Percentiles rank a stretch among this genome's conserved stretches.
These are phyloP conservation scores for Zoysia pacifica DNA, from an alignment of 176 grass and related monocot species.

Conservation along the genomic window DNA sequence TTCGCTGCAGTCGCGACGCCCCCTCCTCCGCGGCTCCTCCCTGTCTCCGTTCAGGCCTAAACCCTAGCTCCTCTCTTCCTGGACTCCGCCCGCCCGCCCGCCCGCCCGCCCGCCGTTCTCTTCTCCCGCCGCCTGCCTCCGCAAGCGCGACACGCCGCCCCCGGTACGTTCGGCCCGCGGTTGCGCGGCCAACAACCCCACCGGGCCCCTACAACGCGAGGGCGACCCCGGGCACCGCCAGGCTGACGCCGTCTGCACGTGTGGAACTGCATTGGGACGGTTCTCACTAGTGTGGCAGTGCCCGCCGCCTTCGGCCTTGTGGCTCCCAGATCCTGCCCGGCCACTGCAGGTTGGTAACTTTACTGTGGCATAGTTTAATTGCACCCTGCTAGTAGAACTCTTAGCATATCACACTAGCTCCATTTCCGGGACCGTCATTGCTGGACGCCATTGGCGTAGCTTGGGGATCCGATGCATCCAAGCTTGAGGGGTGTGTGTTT, in stretches of 20 bases:
- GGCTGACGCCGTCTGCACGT: neutral
- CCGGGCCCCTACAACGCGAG: neutral
- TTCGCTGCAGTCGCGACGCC: constrained; percentile 24
- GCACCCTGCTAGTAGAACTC: neutral
- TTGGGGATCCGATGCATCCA: constrained; percentile 18
- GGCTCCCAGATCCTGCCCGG: constrained; percentile 23
- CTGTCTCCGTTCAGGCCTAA: constrained; percentile 18
- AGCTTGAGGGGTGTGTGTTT: neutral
- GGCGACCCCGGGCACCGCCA: neutral
- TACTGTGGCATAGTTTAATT: neutral
- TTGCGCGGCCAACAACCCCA: neutral
- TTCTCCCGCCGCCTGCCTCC: neutral
- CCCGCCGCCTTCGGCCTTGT: neutral
- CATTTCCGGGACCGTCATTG: neutral
- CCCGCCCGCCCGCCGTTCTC: neutral
- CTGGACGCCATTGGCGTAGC: neutral
- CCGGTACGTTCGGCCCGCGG: neutral
- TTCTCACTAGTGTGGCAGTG: constrained; percentile 14
- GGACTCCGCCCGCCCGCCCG: constrained; percentile 7
- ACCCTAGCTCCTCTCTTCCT: constrained; percentile 21
- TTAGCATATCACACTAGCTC: neutral
- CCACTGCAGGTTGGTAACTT: constrained; percentile 20
- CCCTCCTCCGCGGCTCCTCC: constrained; percentile 9
- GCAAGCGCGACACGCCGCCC: neutral
- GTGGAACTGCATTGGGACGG: neutral